A percentile compares a stretch with the other conserved stretches of the same genome.
These are phyloP conservation scores for Fusarium sp. DNA, from an alignment of 2,329 filamentous ascomycete species.

Conservation along the genomic window DNA sequence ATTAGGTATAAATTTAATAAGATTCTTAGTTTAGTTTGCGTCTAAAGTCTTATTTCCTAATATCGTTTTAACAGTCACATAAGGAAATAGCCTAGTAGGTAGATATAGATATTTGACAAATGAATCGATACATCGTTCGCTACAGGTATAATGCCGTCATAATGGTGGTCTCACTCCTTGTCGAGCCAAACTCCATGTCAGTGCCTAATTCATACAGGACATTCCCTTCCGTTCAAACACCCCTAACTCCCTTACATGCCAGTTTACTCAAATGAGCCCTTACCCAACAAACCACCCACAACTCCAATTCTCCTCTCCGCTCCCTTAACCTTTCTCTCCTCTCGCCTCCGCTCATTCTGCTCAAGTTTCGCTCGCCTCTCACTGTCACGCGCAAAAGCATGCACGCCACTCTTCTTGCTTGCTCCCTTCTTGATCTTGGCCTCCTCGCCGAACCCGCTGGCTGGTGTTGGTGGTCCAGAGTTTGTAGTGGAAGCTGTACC, in stretches of 20 bases:
- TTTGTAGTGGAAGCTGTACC: conserved; percentile 54
- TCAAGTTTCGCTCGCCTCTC: conserved; percentile 69
- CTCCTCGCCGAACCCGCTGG: conserved; percentile 62
- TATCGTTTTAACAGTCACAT: not conserved
- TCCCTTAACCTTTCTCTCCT: conserved; percentile 71
- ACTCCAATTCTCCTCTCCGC: conserved; percentile 70
- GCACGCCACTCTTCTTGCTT: conserved; percentile 72
- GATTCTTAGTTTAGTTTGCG: too few relatives aligned
- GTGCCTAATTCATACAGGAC: conserved; percentile 1
- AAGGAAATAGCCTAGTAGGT: not conserved
- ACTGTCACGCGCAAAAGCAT: conserved; percentile 72
- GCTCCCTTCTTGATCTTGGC: conserved; percentile 73
- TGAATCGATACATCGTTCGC: conserved; percentile 5
- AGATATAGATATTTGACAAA: not conserved
- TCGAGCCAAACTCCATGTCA: conserved; percentile 40
- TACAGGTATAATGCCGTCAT: conserved; percentile 17
- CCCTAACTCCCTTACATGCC: conserved; percentile 25
- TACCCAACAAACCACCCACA: conserved; percentile 72
- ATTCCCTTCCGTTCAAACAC: conserved; percentile 11
- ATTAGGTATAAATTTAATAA: too few relatives aligned
- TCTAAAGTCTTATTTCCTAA: too few relatives aligned
- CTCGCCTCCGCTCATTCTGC: conserved; percentile 71
- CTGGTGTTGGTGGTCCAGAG: conserved; percentile 54
- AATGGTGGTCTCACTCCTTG: conserved; percentile 8
- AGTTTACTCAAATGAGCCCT: conserved; percentile 61